Conservation (phyloP, 331 rosid genomes). For the Acacia pycnantha region DNA sequence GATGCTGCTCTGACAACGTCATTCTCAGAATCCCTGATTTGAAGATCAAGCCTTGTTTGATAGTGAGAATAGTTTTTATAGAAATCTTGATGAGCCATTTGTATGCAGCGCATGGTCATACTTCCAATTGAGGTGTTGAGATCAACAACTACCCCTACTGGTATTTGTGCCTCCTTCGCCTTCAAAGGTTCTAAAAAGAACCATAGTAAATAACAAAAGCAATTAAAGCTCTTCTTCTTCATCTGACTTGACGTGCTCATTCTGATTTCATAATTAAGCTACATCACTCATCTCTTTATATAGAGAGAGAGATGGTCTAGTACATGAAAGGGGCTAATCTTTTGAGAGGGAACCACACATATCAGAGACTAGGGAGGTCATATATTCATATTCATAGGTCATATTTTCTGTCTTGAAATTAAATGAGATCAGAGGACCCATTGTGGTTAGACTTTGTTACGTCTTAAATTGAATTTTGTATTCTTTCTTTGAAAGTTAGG, state of each 20-base stretch:
- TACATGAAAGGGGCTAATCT: not conserved
- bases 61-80: constrained; percentile 17
- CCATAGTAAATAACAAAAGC: not conserved
- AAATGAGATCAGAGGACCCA: not conserved
- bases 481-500: no score
- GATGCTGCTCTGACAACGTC: not conserved
- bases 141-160: constrained; percentile 33
- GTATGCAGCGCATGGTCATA: constrained; percentile 25
- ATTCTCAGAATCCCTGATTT: not conserved
- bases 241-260: not conserved
- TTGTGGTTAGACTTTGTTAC: not conserved
- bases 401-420: no score
- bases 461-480: no score
- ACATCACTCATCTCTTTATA: not conserved
- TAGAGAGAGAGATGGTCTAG: not conserved
- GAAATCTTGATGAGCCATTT: constrained; percentile 32
- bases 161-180: constrained; percentile 1
- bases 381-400: not conserved
- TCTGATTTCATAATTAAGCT: not conserved
- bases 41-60: constrained; percentile 25
- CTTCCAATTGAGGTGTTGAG: constrained; percentile 30
- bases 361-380: not conserved
- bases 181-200: not conserved
- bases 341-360: not conserved
- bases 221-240: not conserved